phyloP scores from a whole-genome alignment of 441 rosid genomes.

The Brassica balearica region DNA sequence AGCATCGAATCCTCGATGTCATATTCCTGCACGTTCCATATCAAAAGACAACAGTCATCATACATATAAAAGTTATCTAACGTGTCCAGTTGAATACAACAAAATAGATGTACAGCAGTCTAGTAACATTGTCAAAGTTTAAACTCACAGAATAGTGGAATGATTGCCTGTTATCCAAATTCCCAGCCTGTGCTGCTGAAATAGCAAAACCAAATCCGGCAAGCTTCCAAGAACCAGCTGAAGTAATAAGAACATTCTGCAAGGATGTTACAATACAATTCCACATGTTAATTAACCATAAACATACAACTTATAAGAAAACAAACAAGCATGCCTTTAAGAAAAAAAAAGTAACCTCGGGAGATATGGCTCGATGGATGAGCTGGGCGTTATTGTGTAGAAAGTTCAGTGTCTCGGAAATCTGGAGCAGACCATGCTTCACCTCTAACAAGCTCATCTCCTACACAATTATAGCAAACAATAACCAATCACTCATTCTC shows the following conservation, averaged over 20 bases:
- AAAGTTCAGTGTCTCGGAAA: constrained; percentile 93
- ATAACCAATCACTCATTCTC: neutral
- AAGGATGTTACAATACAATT: constrained; percentile 14
- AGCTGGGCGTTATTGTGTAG: constrained; percentile 91
- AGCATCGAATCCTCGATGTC: constrained; percentile 87
- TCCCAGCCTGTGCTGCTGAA: constrained; percentile 65
- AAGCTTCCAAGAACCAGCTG: constrained; percentile 97
- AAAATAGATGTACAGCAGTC: constrained; percentile 2
- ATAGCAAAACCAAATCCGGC: constrained; percentile 94
- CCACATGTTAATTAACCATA: constrained; percentile 9
- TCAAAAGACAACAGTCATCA: constrained; percentile 17
- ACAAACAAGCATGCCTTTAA: neutral
- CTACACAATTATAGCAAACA: constrained; percentile 47
- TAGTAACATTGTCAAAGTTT: constrained; percentile 18
- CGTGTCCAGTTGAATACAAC: neutral
- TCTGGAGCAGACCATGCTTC: constrained; percentile 95
- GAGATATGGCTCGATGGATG: constrained; percentile 86
- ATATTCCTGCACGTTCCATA: constrained; percentile 68
- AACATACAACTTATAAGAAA: neutral
- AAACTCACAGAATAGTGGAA: constrained; percentile 90
- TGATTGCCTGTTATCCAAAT: constrained; percentile 64
- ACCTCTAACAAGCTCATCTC: constrained; percentile 97
- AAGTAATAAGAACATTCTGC: constrained; percentile 90
- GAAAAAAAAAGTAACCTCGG: constrained; percentile 69
- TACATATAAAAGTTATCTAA: neutral